phyloP scores from a whole-genome alignment of 2,329 filamentous ascomycete genomes.

The Alternaria brassicae region DNA sequence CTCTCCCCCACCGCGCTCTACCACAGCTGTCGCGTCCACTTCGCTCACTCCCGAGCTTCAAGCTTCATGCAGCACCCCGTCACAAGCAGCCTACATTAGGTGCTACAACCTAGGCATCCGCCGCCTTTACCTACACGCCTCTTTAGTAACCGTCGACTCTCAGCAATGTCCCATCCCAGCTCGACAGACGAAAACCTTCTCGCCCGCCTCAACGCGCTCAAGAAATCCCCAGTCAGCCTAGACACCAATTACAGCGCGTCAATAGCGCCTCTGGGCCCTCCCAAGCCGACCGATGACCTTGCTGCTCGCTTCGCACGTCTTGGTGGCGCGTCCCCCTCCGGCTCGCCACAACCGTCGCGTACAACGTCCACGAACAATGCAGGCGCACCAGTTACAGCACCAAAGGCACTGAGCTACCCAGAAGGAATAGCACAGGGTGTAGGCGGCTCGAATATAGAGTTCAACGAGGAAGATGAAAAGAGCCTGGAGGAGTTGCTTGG shows the following conservation, averaged over 20 bases:
- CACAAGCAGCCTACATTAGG: not conserved
- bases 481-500: constrained; percentile 56
- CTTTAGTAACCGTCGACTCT: not conserved
- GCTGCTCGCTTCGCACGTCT: constrained; percentile 49
- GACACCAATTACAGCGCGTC: constrained; percentile 31
- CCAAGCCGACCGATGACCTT: constrained; percentile 41
- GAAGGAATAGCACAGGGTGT: constrained; percentile 43
- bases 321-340: constrained; percentile 37
- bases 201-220: constrained; percentile 58
- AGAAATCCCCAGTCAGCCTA: constrained; percentile 52
- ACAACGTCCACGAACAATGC: constrained; percentile 27
- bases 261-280: constrained; percentile 15
- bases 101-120: not conserved
- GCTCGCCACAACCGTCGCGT: constrained; percentile 36
- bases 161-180: constrained; percentile 24
- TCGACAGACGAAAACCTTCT: constrained; percentile 53
- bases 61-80: constrained; percentile 15
- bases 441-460: constrained; percentile 32
- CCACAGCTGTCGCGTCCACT: constrained; percentile 24
- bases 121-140: not conserved
- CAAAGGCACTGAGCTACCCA: constrained; percentile 45
- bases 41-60: constrained; percentile 27
- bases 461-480: constrained; percentile 53
- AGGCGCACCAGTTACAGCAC: constrained; percentile 34
- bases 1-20: constrained; percentile 20